Percentiles rank a stretch among this genome's conserved stretches.
Conservation (phyloP, 139 green algal genomes). For the Yamagishiella unicocca region DNA sequence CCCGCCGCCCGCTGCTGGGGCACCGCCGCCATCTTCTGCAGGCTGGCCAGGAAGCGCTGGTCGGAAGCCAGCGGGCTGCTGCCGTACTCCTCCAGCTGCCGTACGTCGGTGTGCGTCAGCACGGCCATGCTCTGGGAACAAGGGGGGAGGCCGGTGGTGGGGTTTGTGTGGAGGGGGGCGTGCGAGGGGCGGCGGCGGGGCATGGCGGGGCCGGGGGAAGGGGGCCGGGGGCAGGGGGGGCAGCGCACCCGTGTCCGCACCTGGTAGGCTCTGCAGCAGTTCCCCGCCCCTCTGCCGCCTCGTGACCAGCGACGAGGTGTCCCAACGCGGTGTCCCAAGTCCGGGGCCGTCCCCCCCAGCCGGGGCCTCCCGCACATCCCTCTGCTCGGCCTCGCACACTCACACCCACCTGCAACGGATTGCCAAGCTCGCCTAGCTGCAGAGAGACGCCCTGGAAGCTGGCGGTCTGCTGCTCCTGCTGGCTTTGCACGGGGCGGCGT, state of each 20-base stretch:
- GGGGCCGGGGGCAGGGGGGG: no score
- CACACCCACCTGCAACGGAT: slow-evolving; percentile 20
- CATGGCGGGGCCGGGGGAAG: no score
- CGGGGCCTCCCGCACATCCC: no score
- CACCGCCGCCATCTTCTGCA: neutral
- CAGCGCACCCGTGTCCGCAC: no score
- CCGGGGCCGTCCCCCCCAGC: no score
- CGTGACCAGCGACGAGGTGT: no score
- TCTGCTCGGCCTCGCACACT: no score
- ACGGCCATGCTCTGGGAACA: slow-evolving; percentile 27
- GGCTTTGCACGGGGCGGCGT: neutral
- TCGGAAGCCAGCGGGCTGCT: neutral
- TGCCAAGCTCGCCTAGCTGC: slow-evolving; percentile 7
- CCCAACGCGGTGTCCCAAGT: no score
- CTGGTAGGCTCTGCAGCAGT: no score
- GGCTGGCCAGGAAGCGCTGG: slow-evolving; percentile 9
- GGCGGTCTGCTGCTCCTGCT: neutral
- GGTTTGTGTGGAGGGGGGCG: neutral
- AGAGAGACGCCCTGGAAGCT: slow-evolving; percentile 9
- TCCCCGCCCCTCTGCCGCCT: no score
- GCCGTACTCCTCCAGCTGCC: neutral
- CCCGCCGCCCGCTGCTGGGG: neutral
- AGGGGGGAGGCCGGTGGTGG: neutral
- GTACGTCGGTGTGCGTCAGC: neutral
- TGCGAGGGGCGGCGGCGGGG: no score